Percentiles rank a stretch among this genome's conserved stretches.
Conservation (phyloP, 2,329 filamentous ascomycete species). For the Neofusicoccum sp. region DNA sequence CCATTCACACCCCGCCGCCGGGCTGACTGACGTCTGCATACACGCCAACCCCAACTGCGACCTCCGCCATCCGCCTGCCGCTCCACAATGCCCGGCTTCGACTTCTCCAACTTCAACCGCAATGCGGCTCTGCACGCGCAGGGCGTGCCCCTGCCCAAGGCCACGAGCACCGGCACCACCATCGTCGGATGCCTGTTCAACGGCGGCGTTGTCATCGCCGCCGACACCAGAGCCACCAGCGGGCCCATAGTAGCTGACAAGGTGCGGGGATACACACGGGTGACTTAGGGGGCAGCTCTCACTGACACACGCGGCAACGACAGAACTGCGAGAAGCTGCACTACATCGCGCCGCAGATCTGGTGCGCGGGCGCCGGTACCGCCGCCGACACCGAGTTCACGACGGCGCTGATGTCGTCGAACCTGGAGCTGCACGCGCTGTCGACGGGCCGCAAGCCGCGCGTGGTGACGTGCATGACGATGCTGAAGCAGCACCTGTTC, state of each 20-base stretch:
- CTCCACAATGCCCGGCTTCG: conserved; percentile 81
- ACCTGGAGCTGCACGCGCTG: conserved; percentile 94
- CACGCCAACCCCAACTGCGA: not conserved
- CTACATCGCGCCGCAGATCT: conserved; percentile 98
- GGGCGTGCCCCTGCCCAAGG: conserved; percentile 93
- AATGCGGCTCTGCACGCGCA: conserved; percentile 93
- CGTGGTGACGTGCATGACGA: conserved; percentile 98
- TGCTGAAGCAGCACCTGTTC: conserved; percentile 99
- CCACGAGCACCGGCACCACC: conserved; percentile 96
- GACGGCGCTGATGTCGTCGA: conserved; percentile 95
- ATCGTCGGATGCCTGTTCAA: conserved; percentile 97
- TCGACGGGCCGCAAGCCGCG: conserved; percentile 95
- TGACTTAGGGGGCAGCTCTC: conserved; percentile 15
- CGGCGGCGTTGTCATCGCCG: conserved; percentile 96
- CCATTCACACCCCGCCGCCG: no score
- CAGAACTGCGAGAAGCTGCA: conserved; percentile 99
- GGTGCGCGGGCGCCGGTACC: conserved; percentile 97
- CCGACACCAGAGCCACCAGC: conserved; percentile 95
- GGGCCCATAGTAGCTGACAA: conserved; percentile 99
- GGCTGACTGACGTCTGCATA: no score
- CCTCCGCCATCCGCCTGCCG: not conserved
- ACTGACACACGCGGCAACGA: conserved; percentile 20
- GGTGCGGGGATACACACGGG: conserved; percentile 41
- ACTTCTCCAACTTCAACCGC: conserved; percentile 99
- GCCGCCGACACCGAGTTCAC: conserved; percentile 99